A percentile compares a stretch with the other conserved stretches of the same genome.
phyloP scores from a whole-genome alignment of 2,329 filamentous ascomycete genomes.

The Alternaria novae-zelandiae region DNA sequence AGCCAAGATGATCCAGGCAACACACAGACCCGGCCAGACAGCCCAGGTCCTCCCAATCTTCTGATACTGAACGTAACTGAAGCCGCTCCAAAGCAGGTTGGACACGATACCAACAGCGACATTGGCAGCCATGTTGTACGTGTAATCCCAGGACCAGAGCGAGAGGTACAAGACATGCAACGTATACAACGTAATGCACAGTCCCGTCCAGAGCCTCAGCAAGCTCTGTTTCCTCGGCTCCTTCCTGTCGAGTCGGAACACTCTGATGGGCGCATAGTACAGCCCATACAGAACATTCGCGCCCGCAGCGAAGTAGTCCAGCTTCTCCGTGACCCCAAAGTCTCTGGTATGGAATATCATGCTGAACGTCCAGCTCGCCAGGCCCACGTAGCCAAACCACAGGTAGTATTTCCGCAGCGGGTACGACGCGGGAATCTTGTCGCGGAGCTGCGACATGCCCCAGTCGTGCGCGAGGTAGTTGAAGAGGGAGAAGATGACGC shows the following conservation, averaged over 20 bases:
- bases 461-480: conserved; percentile 86
- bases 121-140: conserved; percentile 97
- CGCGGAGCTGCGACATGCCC: conserved; percentile 74
- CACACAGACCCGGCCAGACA: conserved; percentile 86
- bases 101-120: conserved; percentile 80
- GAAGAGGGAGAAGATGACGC: conserved; percentile 88
- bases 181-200: conserved; percentile 75
- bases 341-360: conserved; percentile 93
- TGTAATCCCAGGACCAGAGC: conserved; percentile 90
- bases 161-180: conserved; percentile 84
- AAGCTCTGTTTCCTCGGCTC: conserved; percentile 58
- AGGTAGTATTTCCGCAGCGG: conserved; percentile 81
- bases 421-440: conserved; percentile 74
- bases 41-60: conserved; percentile 78
- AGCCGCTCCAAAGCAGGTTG: conserved; percentile 85
- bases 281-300: conserved; percentile 89
- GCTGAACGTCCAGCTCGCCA: conserved; percentile 85
- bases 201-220: conserved; percentile 74
- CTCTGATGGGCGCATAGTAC: conserved; percentile 81
- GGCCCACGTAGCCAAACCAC: conserved; percentile 78
- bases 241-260: conserved; percentile 78
- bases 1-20: conserved; percentile 87
- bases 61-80: conserved; percentile 76
- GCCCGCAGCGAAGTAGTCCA: conserved; percentile 95
- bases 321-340: conserved; percentile 82